These are phyloP conservation scores for Helotiales sp. DNA, from an alignment of 2,329 filamentous ascomycete genomes.

Conservation along the genomic window DNA sequence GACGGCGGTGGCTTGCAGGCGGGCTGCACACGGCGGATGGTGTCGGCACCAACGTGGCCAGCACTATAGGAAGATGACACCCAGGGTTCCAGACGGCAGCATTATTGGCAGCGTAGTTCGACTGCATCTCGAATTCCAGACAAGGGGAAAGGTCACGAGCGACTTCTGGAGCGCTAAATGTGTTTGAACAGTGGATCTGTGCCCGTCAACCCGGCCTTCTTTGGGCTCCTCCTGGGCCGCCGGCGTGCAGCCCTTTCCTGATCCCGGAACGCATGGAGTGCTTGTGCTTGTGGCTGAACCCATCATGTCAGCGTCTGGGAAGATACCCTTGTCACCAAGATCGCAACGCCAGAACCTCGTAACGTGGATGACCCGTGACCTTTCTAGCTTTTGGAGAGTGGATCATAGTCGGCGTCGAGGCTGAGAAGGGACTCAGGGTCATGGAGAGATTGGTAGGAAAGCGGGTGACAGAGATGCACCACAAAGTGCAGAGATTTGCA, in stretches of 20 bases:
- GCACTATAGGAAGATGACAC: not conserved
- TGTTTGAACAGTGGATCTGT: conserved; percentile 18
- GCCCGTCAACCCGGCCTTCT: conserved; percentile 1
- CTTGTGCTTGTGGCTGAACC: conserved; percentile 18
- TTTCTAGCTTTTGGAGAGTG: not conserved
- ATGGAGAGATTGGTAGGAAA: not conserved
- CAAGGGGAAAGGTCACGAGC: conserved; percentile 25
- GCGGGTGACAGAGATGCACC: not conserved
- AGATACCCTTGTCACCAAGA: conserved; percentile 5
- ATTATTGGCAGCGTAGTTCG: not conserved
- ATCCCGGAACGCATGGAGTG: conserved; percentile 9
- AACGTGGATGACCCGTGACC: conserved; percentile 3
- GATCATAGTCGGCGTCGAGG: not conserved
- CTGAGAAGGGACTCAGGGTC: too few relatives aligned
- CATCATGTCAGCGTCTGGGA: conserved; percentile 16
- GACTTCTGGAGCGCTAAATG: conserved; percentile 22
- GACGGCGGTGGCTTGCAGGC: not conserved
- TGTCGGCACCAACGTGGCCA: not conserved
- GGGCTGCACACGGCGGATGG: not conserved
- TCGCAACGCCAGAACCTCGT: not conserved
- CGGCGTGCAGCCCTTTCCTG: not conserved
- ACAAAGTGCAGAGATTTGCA: not conserved
- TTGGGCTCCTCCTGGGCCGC: conserved; percentile 4
- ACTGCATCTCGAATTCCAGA: not conserved
- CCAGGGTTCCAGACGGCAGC: not conserved